Evolutionary conservation across 345 rosid genomes (phyloP), one percentile per base, ranked within the genome.

Genomic region (Lenwebbia sp.): DNA sequence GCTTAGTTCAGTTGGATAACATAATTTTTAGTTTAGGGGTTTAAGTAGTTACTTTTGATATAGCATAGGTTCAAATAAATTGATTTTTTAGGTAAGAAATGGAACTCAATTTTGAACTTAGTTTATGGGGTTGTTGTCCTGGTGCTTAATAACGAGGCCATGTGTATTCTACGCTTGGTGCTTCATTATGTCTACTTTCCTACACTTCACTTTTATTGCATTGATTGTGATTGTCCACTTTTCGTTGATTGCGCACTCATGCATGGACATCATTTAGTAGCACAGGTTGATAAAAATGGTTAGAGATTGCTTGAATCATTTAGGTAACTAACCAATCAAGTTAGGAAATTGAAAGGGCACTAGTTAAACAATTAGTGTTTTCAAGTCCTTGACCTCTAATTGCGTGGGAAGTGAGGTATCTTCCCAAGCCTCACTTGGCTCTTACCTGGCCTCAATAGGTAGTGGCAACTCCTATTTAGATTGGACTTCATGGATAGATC

Each of bases 391-490:
- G 21, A 0, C 8, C 37, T 60, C 70, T 60, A 2, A 13, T 14
- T 62, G 74, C 22, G 7, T 15, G 30, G 4, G 74, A 62, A 62
- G 2, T 62, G 33, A 62, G 30, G 74, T 62, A 14, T 28, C 74
- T 4, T 62, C 40, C 6, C 19, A 28, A 7, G 10, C 10, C 21
- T 62, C 41, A 62, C 22, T 62, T 62, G 23, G 19, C 41, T 62
- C 21, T 40, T 0, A 15, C 10, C 30, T 11, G 0, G 3, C 22
- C 22, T 2, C 11, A 62, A 14, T 30, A 30, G 3, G 37, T 40
- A 7, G 22, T 7, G 41, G 5, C 2, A 5, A 62, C 23, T 62
- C 75, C 19, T 53, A 62, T 62, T 62, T 54, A 54, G 10, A 54
- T 54, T 54, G 25, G 25, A 54, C 56, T 54, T 54, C 23, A 30